Evolutionary conservation across 805 yeast genomes (phyloP), one percentile per base, ranked within the genome.

Genomic region (Saturnispora diversa): DNA sequence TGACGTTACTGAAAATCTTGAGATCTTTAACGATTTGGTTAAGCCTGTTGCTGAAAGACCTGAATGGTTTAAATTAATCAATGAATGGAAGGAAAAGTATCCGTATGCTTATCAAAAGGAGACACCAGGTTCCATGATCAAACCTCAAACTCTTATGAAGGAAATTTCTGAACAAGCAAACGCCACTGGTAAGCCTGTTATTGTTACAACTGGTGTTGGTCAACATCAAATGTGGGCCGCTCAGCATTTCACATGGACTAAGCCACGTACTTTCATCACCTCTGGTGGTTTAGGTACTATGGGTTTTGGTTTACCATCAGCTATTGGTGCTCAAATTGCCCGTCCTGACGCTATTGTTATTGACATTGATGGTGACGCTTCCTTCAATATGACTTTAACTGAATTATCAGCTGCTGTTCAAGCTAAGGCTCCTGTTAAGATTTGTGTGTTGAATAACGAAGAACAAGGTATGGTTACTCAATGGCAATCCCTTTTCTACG

Each of bases 141-240:
- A 87, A 61, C 98, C 98, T 35, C 98, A 92, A 70, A 85, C 97
- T 31, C 78, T 90, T 37, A 77, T 92, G 49, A 62, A 71, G 33
- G 90, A 84, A 63, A 72, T 92, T 42, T 76, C 92, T 3, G 72
- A 76, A 47, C 80, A 87, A 52, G 79, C 87, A 24, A 62, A 66
- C 37, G 74, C 68, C 40, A 71, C 73, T 42, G 70, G 69, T 48
- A 84, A 76, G 56, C 88, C 84, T 52, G 87, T 85, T 44, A 76
- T 88, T 53, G 81, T 90, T 53, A 83, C 97, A 40, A 92, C 98
- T 27, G 98, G 98, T 72, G 97, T 92, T 39, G 98, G 98, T 46
- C 98, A 92, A 72, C 98, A 90, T 73, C 98, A 90, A 70, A 90
- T 90, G 98, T 90, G 98, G 98, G 94, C 97, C 28, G 97, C 97